Conservation (phyloP, 257 asterid genomes). For the Cruciata laevipes region DNA sequence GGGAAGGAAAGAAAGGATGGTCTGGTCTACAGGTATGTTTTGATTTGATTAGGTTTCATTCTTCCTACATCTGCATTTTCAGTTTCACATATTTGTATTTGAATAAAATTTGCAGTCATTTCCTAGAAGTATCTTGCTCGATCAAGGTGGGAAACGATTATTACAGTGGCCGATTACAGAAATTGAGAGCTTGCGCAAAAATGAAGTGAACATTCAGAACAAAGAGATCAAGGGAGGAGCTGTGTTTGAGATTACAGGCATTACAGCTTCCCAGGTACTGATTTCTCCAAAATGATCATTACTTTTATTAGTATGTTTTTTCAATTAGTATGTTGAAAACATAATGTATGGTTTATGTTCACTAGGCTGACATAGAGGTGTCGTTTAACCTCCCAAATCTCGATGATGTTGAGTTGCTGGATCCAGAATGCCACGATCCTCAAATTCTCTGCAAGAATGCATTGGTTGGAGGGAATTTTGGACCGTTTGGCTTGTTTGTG, state of each 20-base stretch:
- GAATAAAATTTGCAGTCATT: conserved; percentile 34
- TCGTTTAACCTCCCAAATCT: conserved; percentile 20
- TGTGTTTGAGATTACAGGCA: conserved; percentile 37
- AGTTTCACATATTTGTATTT: not conserved
- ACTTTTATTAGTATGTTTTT: not conserved
- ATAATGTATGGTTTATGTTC: not conserved
- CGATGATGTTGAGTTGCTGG: conserved; percentile 15
- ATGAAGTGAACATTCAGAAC: conserved; percentile 27
- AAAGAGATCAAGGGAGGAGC: conserved; percentile 32
- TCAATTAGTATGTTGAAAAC: too few relatives aligned
- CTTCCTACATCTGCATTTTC: not conserved
- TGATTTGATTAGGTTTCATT: too few relatives aligned
- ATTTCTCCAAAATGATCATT: not conserved
- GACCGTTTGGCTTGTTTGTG: conserved; percentile 33
- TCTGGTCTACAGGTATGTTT: conserved; percentile 25
- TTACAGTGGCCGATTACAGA: conserved; percentile 76
- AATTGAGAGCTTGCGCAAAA: conserved; percentile 36
- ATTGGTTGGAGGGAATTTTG: conserved; percentile 19
- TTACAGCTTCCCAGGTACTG: conserved; percentile 61
- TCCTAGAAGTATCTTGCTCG: conserved; percentile 58
- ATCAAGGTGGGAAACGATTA: conserved; percentile 46
- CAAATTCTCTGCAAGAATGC: conserved; percentile 26
- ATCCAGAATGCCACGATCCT: conserved; percentile 17
- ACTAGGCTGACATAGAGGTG: conserved; percentile 29
- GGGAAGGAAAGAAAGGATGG: conserved; percentile 60